Base-by-base conservation (phyloP, 139 green algal species). In the Chara braunii region DNA sequence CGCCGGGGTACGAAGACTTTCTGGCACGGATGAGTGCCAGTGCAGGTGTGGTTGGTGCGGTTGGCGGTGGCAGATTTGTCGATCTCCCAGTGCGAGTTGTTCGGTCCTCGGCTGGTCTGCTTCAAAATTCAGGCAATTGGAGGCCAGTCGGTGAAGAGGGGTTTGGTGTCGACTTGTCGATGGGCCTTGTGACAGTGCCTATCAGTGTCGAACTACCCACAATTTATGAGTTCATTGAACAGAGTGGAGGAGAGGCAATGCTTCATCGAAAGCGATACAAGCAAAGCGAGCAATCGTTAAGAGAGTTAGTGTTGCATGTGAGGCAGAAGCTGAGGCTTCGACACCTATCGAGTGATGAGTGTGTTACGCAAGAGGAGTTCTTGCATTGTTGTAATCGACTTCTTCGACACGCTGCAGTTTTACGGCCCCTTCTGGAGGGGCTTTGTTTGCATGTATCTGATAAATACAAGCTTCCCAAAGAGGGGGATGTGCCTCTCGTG, bases 401-500 rank as follows among this genome's bases (percentile, higher is more conserved):
- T 51, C 51, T 71, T 26, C 55, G 62, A 8, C 51, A 51, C 51
- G 62, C 62, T 1, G 18, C 62, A 12, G 11, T 56, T 22, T 22
- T 71, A 11, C 12, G 32, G 54, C 24, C 6, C 23, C 55, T 57
- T 3, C 48, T 37, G 23, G 62, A 71, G 32, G 62, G 62, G 7
- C 53, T 71, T 3, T 70, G 31, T 2, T 36, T 71, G 51, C 66
- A 54, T 9, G 30, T 71, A 24, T 69, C 62, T 23, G 52, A 71
- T 9, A 54, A 70, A 30, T 54, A 71, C 9, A 37, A 54, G 14
- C 52, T 71, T 18, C 51, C 62, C 18, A n/a, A 40, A 28, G n/a
- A 12, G 31, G 52, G 52, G 18, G 40, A 18, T 18, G 40, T 18
- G 40, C 57, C 57, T 5, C 23, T 52, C 23, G 12, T 67, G 28